A percentile compares a stretch with the other conserved stretches of the same genome.
Evolutionary conservation across 495 filamentous ascomycete genomes (phyloP).

Genomic region (Neurospora intermedia): DNA sequence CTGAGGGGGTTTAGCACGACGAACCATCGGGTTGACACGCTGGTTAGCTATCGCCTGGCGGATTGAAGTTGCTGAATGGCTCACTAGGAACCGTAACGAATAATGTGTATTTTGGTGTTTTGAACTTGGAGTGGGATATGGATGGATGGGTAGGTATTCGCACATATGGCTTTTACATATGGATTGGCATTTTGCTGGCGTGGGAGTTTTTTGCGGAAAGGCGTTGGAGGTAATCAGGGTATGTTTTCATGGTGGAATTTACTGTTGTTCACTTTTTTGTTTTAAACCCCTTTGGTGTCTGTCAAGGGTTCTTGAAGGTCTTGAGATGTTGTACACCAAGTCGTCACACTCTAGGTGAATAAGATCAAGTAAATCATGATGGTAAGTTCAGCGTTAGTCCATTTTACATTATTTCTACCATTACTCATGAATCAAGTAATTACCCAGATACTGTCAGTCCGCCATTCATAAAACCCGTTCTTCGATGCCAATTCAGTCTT

Average conservation of each 20-base stretch:
- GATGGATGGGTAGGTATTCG: neutral
- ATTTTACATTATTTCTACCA: neutral
- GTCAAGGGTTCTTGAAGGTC: neutral
- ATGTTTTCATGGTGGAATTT: neutral
- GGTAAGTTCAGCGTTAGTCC: neutral
- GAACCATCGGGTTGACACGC: conserved; percentile 83
- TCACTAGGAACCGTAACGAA: neutral
- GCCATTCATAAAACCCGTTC: accelerated
- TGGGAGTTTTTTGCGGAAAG: neutral
- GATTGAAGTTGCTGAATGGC: conserved; percentile 23
- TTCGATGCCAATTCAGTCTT: neutral
- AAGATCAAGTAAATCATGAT: neutral
- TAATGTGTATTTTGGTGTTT: neutral
- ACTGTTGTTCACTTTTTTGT: neutral
- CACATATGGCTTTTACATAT: neutral
- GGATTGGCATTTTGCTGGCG: neutral
- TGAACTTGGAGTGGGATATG: neutral
- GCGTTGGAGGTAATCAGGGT: neutral
- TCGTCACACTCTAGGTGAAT: neutral
- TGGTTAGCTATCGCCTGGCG: conserved; percentile 74
- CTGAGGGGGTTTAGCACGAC: conserved; percentile 91
- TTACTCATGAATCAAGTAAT: neutral
- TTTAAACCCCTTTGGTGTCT: neutral
- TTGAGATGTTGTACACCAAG: neutral
- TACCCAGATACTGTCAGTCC: neutral